phyloP scores from a whole-genome alignment of 306 rosid genomes.

The Ammopiptanthus mongolicus region DNA sequence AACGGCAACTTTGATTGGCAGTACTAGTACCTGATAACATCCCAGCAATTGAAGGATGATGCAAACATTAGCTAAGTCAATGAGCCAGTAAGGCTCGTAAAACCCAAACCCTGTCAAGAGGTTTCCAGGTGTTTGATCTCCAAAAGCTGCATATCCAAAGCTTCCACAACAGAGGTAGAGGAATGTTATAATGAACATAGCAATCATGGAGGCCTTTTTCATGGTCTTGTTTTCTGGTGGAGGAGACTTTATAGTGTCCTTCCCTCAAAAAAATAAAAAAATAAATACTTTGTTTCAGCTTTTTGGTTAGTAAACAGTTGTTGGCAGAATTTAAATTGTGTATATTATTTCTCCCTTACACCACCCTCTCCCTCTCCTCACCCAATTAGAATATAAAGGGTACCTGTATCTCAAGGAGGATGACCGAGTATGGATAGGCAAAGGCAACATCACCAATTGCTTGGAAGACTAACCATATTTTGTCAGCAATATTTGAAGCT shows the following conservation, averaged over 20 bases:
- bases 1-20: not conserved
- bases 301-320: not conserved
- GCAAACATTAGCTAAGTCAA: slow-evolving; percentile 85
- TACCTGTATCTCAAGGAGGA: slow-evolving; percentile 86
- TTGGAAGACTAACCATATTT: slow-evolving; percentile 64
- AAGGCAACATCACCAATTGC: slow-evolving; percentile 87
- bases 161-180: slow-evolving; percentile 84
- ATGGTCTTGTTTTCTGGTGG: slow-evolving; percentile 78
- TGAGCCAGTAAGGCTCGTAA: slow-evolving; percentile 80
- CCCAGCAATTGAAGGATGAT: slow-evolving; percentile 74
- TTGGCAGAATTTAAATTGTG: too few relatives aligned
- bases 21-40: slow-evolving; percentile 76
- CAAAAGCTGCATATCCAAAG: slow-evolving; percentile 92
- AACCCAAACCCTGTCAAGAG: slow-evolving; percentile 82
- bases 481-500: slow-evolving; percentile 45
- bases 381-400: not conserved
- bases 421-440: slow-evolving; percentile 73
- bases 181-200: slow-evolving; percentile 57
- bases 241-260: slow-evolving; percentile 83
- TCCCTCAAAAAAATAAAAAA: not conserved
- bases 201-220: slow-evolving; percentile 64
- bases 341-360: not conserved
- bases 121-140: slow-evolving; percentile 74
- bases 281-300: not conserved
- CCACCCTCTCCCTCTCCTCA: not conserved